Evolutionary conservation across 140 eudicot species (phyloP), one percentile per base, ranked within the genome.

Genomic region (Ambrosia hybrid): DNA sequence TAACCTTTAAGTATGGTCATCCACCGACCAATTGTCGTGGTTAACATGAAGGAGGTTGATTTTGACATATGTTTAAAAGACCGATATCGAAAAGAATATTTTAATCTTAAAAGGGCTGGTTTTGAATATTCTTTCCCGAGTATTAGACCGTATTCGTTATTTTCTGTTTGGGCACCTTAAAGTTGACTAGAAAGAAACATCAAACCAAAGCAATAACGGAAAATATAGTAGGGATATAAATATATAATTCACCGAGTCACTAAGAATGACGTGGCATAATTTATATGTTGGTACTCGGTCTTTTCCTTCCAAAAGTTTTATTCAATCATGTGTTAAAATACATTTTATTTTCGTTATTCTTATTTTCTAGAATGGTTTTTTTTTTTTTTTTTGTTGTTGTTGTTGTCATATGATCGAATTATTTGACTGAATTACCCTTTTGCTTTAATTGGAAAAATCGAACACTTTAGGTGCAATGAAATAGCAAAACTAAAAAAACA

Each of bases 1-100:
- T 34, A 13, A 75, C 11, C 74, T 67, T 75, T 5, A 75, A 67
- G 79, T 15, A 56, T 75, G 12, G 26, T 67, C 73, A 43, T 75
- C 60, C 60, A 67, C 74, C 74, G 68, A 10, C 79, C 79, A 39
- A 75, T n/a, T 3, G 3, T 30, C 34, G 34, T 30, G 34, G 34
- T 30, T 30, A 30, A 30, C 34, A 5, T 64, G 13, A 6, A 11
- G 37, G 5, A 57, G 80, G 61, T 48, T 11, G 14, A 46, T 57
- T 57, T 58, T 76, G 70, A 4, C 46, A 76, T 2, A 36, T n/a
- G 3, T 16, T 11, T 12, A 16, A 60, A 76, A 17, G 8, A 2
- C 1, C 5, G 17, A 38, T 21, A 9, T 6, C 10, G 51, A 38
- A 59, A 51, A 3, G 8, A 51, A 55, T 14, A 6, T 9, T 46